These are phyloP conservation scores for Tetragonia tetragonoides DNA, from an alignment of 148 eudicot species.

Conservation along the genomic window DNA sequence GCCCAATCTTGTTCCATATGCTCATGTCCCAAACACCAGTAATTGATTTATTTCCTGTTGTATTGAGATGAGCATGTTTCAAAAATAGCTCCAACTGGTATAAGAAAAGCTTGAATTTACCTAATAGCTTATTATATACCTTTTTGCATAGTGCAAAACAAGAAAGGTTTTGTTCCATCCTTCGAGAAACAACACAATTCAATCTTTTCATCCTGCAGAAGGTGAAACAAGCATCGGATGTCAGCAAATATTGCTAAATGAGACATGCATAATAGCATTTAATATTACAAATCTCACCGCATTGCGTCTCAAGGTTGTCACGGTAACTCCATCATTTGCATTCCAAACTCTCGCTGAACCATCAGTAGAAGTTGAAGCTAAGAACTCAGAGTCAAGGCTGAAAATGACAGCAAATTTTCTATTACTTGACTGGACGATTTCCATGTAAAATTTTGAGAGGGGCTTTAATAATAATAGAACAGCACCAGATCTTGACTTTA, in stretches of 20 bases:
- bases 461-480: background rate
- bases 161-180: constrained; percentile 95
- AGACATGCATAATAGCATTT: background rate
- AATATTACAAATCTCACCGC: constrained; percentile 34
- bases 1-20: constrained; percentile 89
- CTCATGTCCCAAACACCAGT: constrained; percentile 92
- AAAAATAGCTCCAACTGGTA: background rate
- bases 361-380: constrained; percentile 95
- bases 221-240: constrained; percentile 11
- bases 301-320: constrained; percentile 68
- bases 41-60: constrained; percentile 57
- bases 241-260: constrained; percentile 20
- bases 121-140: constrained; percentile 42
- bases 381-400: constrained; percentile 95
- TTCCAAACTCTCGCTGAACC: constrained; percentile 97
- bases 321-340: constrained; percentile 78
- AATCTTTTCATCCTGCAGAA: constrained; percentile 76
- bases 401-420: constrained; percentile 12
- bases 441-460: background rate
- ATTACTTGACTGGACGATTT: background rate
- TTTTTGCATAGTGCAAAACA: constrained; percentile 76
- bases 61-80: background rate
- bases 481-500: background rate
- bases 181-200: constrained; percentile 91
- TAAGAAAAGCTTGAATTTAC: background rate